These are phyloP conservation scores for Plectosphaerella plurivora DNA, from an alignment of 2,329 filamentous ascomycete genomes.

Conservation along the genomic window DNA sequence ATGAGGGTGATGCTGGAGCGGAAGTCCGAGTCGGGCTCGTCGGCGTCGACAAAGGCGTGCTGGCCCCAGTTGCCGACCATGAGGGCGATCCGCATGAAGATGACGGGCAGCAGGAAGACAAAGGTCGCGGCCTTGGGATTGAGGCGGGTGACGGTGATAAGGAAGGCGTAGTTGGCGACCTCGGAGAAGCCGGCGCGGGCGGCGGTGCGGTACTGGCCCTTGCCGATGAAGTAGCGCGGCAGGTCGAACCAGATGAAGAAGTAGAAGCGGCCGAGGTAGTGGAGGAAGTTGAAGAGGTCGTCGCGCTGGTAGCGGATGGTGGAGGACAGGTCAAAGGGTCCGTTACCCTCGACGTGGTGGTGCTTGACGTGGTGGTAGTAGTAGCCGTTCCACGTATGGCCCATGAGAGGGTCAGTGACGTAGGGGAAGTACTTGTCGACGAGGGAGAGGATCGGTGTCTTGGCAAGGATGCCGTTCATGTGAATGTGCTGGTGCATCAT, in stretches of 20 bases:
- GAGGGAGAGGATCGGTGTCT: constrained; percentile 34
- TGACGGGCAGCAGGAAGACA: constrained; percentile 62
- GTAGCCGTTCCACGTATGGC: constrained; percentile 82
- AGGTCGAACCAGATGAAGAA: constrained; percentile 72
- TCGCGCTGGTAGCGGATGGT: constrained; percentile 76
- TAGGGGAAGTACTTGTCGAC: constrained; percentile 69
- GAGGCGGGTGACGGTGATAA: constrained; percentile 45
- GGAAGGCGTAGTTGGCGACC: constrained; percentile 46
- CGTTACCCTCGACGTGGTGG: constrained; percentile 79
- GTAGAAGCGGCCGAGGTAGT: constrained; percentile 70
- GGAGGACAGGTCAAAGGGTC: constrained; percentile 69
- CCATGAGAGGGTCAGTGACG: constrained; percentile 69
- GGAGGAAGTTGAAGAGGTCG: constrained; percentile 58
- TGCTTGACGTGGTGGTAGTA: constrained; percentile 85
- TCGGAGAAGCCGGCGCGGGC: constrained; percentile 59
- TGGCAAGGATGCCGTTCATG: constrained; percentile 62
- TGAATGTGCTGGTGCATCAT: constrained; percentile 87
- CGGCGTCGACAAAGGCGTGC: constrained; percentile 73
- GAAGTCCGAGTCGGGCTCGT: constrained; percentile 73
- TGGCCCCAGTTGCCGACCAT: constrained; percentile 87
- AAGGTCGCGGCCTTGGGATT: constrained; percentile 57
- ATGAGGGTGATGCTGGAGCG: constrained; percentile 75
- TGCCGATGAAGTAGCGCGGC: constrained; percentile 67
- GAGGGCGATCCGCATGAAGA: constrained; percentile 62
- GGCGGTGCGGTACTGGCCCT: constrained; percentile 51